These are phyloP conservation scores for Ichthyophonus hoferi DNA, from an alignment of 208 protist species.

Conservation along the genomic window DNA sequence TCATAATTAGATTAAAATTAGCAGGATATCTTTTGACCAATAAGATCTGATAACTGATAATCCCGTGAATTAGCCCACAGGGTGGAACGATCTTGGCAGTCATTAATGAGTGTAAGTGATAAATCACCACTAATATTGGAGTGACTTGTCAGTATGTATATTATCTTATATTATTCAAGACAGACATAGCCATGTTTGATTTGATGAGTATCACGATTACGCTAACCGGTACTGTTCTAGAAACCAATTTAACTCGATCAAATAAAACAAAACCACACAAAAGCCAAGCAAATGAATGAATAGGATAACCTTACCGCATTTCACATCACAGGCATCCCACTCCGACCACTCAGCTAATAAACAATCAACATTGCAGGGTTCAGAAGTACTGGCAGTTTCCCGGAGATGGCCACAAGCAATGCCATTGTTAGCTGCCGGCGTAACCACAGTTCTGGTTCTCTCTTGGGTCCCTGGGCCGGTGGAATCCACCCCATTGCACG, in stretches of 20 bases:
- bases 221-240: not conserved
- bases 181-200: not conserved
- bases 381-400: not conserved
- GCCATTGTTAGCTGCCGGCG: not conserved
- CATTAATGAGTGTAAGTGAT: not conserved
- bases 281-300: not conserved
- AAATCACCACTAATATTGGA: not conserved
- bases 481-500: not conserved
- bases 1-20: no score
- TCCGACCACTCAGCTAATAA: not conserved
- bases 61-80: no score
- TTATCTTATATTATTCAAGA: not conserved
- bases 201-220: not conserved
- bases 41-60: no score
- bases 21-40: no score
- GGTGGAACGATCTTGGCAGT: not conserved
- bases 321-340: not conserved
- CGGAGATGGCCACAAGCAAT: not conserved
- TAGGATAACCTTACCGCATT: not conserved
- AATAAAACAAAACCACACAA: not conserved
- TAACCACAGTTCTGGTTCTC: not conserved
- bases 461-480: not conserved
- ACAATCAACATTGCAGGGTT: not conserved
- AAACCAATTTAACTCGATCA: not conserved
- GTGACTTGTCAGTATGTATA: not conserved